Evolutionary conservation across 495 filamentous ascomycete species (phyloP).

Genomic region (Podospora didyma): DNA sequence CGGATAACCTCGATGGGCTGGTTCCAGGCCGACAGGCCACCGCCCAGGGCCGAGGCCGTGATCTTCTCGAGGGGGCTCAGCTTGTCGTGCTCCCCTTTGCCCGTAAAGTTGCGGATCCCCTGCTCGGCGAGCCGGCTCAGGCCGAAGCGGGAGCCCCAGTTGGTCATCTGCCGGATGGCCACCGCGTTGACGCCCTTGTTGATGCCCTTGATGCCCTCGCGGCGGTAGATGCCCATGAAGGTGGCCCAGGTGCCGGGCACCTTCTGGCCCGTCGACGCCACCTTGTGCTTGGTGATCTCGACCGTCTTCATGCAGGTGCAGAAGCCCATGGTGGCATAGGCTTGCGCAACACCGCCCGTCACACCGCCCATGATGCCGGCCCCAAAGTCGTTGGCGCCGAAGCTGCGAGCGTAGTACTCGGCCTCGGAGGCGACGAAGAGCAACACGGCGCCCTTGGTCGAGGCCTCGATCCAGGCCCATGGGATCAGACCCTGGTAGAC

Average conservation of each 20-base stretch:
- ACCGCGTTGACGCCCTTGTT: constrained; percentile 98
- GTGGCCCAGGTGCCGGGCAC: constrained; percentile 84
- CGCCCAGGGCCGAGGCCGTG: constrained; percentile 78
- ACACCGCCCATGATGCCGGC: constrained; percentile 90
- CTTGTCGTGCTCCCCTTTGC: constrained; percentile 75
- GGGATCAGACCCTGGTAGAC: constrained; percentile 99
- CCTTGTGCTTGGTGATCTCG: constrained; percentile 97
- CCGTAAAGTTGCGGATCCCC: constrained; percentile 74
- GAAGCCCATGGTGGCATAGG: constrained; percentile 99
- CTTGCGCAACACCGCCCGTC: constrained; percentile 91
- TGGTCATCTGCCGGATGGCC: constrained; percentile 97
- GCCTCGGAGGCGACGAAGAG: constrained; percentile 98
- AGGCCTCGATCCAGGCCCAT: constrained; percentile 99
- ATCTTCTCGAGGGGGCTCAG: constrained; percentile 84
- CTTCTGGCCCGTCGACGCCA: constrained; percentile 76
- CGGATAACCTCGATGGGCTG: constrained; percentile 99
- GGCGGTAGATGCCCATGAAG: constrained; percentile 95
- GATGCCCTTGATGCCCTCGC: constrained; percentile 92
- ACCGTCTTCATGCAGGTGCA: constrained; percentile 99
- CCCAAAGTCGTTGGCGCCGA: constrained; percentile 81
- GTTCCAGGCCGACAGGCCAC: constrained; percentile 96
- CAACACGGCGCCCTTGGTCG: constrained; percentile 94
- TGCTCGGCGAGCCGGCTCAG: constrained; percentile 85
- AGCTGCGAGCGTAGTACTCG: constrained; percentile 80
- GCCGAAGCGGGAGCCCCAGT: constrained; percentile 97